phyloP scores from a whole-genome alignment of 805 yeast species.

The Hanseniaspora mollemarum region DNA sequence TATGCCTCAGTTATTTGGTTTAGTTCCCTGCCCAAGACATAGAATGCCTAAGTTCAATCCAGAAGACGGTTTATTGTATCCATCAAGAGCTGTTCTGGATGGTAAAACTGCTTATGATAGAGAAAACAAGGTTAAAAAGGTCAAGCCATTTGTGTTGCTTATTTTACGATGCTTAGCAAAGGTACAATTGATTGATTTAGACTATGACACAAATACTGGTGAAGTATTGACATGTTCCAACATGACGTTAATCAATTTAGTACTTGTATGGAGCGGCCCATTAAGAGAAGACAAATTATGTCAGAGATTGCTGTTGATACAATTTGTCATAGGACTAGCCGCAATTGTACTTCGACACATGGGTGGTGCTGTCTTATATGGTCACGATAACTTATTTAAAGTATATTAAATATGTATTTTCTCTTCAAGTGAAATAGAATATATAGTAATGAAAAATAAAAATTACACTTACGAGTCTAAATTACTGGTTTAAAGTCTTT shows the following conservation, averaged over 20 bases:
- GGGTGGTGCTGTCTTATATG: conserved; percentile 75
- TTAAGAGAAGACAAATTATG: conserved; percentile 73
- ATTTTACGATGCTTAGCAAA: conserved; percentile 39
- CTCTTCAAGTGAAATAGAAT: conserved; percentile 21
- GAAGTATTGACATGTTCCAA: conserved; percentile 48
- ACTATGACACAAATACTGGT: conserved; percentile 30
- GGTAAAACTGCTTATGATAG: conserved; percentile 17
- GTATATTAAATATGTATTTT: conserved; percentile 18
- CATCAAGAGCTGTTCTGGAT: conserved; percentile 44
- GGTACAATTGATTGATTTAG: conserved; percentile 39
- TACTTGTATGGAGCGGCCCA: conserved; percentile 81
- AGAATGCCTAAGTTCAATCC: conserved; percentile 70
- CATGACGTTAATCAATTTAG: conserved; percentile 76
- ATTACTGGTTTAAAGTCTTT: background rate
- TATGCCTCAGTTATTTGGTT: conserved; percentile 76
- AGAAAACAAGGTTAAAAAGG: conserved; percentile 20
- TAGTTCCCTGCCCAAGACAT: conserved; percentile 93
- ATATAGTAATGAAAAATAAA: no score
- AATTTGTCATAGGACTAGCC: conserved; percentile 51
- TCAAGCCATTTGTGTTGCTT: conserved; percentile 28
- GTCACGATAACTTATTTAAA: conserved; percentile 64
- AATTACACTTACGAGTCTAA: conserved; percentile 28
- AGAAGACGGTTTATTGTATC: conserved; percentile 60
- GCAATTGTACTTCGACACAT: conserved; percentile 70
- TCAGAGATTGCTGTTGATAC: conserved; percentile 44